Evolutionary conservation across 2,329 filamentous ascomycete species (phyloP), one percentile per base, ranked within the genome.

Genomic region (Scedosporium boydii): DNA sequence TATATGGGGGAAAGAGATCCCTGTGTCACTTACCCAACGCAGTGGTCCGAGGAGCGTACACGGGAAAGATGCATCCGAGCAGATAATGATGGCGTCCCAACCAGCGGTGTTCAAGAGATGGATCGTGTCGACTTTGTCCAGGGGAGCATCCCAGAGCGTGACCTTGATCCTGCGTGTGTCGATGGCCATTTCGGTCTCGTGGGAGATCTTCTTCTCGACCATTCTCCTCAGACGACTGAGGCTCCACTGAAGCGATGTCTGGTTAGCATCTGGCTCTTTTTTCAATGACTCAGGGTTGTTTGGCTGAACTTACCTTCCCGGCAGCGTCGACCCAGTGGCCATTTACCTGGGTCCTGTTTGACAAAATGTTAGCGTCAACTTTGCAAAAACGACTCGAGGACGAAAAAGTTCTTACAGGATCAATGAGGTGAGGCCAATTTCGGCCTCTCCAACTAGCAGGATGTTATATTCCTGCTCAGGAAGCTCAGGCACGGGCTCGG

Each of bases 1-100:
- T 38, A 38, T 38, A 38, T 14, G 34, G 34, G 34, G 10, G 3
- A 38, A 12, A 10, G 9, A 12, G 34, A 38, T 38, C 34, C 12
- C 18, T 6, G 18, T 55, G 51, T 14, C 14, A 46, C 46, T 27
- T 55, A 61, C 59, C 59, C 59, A 61, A 9, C 53, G 10, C 14
- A 38, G 16, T 1, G 21, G n/a, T 12, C 14, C n/a, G n/a, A 14
- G 27, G n/a, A 61, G 46, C 1, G 58, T 41, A 4, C 16, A 6
- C 4, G 48, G 48, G 26, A 16, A 6, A 29, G 27, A 12, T 14
- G 26, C 46, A 26, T 61, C 59, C 6, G 6, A 27, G 46, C 59
- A 61, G 23, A 61, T 6, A 29, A 61, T 51, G 16, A 55, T 48
- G 5, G 23, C 59, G n/a, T 61, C 59, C 59, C 59, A 61, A 10